These are phyloP conservation scores for Guadua angustifolia DNA, from an alignment of 176 grass and related monocot genomes.

Conservation along the genomic window DNA sequence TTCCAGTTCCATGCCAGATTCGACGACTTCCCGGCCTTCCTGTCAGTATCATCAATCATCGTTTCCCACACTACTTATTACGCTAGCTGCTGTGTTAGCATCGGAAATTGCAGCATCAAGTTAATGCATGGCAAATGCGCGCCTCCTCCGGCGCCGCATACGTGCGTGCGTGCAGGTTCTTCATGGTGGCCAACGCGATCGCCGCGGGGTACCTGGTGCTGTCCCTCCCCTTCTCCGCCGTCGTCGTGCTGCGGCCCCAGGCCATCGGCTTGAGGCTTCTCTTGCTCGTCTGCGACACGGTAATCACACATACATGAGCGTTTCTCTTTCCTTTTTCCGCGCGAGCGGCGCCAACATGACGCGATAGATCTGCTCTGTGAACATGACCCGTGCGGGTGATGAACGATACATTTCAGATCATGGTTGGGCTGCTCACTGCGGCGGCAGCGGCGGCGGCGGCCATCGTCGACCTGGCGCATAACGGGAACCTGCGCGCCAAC, in stretches of 20 bases:
- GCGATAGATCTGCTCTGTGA: no score
- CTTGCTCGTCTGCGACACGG: constrained; percentile 73
- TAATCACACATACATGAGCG: not conserved
- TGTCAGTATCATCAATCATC: constrained; percentile 33
- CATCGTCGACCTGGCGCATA: constrained; percentile 87
- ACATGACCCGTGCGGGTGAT: no score
- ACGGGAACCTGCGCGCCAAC: constrained; percentile 73
- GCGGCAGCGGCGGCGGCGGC: constrained; percentile 62
- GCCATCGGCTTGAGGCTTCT: constrained; percentile 70
- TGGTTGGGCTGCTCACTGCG: constrained; percentile 60
- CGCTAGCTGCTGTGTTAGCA: not conserved
- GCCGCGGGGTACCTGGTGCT: constrained; percentile 81
- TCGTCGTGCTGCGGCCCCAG: constrained; percentile 58
- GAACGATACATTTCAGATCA: constrained; percentile 45
- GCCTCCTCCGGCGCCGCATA: no score
- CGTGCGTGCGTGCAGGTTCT: constrained; percentile 56
- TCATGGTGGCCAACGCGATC: constrained; percentile 73
- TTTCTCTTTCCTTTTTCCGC: not conserved
- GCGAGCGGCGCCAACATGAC: not conserved
- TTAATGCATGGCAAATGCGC: not conserved
- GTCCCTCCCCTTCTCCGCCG: constrained; percentile 80
- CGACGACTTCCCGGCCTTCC: constrained; percentile 82
- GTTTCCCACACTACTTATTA: not conserved
- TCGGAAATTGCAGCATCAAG: not conserved
- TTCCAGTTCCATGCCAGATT: constrained; percentile 90